Evolutionary conservation across 176 grass and related monocot genomes (phyloP).

Genomic region (Poa pratensis): DNA sequence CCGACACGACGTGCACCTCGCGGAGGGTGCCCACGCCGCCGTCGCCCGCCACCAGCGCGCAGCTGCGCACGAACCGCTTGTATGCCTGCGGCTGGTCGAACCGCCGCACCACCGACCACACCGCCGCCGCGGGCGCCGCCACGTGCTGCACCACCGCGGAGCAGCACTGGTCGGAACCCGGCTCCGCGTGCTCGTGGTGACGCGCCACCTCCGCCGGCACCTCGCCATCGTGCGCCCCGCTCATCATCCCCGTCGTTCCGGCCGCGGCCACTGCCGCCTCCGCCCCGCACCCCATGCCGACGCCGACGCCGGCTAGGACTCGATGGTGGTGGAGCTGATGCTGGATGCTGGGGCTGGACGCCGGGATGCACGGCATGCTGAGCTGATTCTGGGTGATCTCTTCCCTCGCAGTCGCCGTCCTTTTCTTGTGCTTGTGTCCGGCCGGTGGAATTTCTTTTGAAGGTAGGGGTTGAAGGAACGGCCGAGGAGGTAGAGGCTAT

Average conservation of each 20-base stretch:
- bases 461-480: constrained; percentile 32
- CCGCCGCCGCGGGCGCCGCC: constrained; percentile 66
- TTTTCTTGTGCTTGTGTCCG: not conserved
- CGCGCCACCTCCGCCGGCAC: constrained; percentile 69
- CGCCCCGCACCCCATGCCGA: constrained; percentile 33
- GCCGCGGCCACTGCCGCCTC: constrained; percentile 21
- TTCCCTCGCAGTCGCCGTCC: not conserved
- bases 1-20: constrained; percentile 88
- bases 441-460: constrained; percentile 41
- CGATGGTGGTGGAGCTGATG: constrained; percentile 58
- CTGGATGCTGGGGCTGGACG: constrained; percentile 58
- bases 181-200: constrained; percentile 75
- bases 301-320: constrained; percentile 32
- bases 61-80: constrained; percentile 92
- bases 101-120: constrained; percentile 92
- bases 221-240: constrained; percentile 52
- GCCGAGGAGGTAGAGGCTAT: constrained; percentile 37
- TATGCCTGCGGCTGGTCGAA: constrained; percentile 95
- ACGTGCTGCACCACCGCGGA: constrained; percentile 84
- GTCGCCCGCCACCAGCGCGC: constrained; percentile 72
- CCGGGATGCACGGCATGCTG: constrained; percentile 73
- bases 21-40: constrained; percentile 89
- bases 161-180: constrained; percentile 67
- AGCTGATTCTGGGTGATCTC: not conserved
- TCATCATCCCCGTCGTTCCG: not conserved